Conservation (phyloP, 1,284 basidiomycete genomes). For the Agroathelia rolfsii region DNA sequence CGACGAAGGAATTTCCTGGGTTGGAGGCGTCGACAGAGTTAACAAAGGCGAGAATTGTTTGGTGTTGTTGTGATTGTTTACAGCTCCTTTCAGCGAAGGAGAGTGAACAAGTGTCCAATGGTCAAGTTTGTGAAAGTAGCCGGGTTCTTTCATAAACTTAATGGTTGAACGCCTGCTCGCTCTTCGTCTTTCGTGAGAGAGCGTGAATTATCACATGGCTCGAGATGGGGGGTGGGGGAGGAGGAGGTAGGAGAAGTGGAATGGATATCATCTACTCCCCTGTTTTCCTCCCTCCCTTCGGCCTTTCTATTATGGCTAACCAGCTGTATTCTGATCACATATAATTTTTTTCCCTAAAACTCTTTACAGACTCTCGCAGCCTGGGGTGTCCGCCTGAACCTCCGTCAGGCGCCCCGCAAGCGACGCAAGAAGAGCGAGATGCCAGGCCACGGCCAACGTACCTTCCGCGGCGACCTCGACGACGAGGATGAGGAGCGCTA, state of each 20-base stretch:
- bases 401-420: constrained; percentile 59
- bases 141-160: too few relatives aligned
- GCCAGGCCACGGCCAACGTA: constrained; percentile 14
- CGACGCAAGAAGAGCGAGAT: constrained; percentile 38
- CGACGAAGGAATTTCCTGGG: constrained; percentile 34
- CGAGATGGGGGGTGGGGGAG: too few relatives aligned
- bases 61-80: too few relatives aligned
- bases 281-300: constrained; percentile 2
- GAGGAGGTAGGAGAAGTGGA: too few relatives aligned
- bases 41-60: constrained; percentile 24
- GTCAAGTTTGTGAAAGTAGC: too few relatives aligned
- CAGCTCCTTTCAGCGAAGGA: too few relatives aligned
- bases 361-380: constrained; percentile 45
- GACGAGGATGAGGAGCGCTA: too few relatives aligned
- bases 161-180: too few relatives aligned
- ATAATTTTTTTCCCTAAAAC: constrained; percentile 3
- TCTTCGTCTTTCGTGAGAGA: too few relatives aligned
- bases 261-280: constrained; percentile 1
- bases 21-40: constrained; percentile 30
- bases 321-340: constrained; percentile 6
- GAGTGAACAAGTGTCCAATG: too few relatives aligned
- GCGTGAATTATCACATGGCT: too few relatives aligned
- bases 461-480: too few relatives aligned
- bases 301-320: constrained; percentile 3
- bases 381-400: constrained; percentile 62